Conservation (phyloP, 2,329 filamentous ascomycete species). For the Nemania sp. region DNA sequence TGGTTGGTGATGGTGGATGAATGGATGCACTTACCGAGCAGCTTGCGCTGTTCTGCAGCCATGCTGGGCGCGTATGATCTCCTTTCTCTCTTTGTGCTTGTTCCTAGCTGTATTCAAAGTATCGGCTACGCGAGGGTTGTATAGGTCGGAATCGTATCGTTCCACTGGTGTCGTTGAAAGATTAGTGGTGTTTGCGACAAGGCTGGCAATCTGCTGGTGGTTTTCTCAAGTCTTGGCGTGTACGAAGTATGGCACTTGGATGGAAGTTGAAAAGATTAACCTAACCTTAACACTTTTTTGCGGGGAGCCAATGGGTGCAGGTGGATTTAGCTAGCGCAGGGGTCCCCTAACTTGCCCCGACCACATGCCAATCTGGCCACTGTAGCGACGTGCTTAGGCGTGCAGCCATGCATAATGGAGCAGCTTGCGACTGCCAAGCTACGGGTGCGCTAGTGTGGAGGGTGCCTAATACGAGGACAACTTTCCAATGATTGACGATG, state of each 20-base stretch:
- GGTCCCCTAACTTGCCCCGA: too few species aligned
- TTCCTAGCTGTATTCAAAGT: too few species aligned
- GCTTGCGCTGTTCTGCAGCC: slow-evolving; percentile 97
- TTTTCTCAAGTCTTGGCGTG: too few species aligned
- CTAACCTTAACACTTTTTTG: too few species aligned
- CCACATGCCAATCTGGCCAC: slow-evolving; percentile 6
- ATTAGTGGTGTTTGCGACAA: slow-evolving; percentile 23
- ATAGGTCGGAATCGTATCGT: not conserved
- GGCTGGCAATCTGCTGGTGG: too few species aligned
- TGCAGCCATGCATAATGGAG: too few species aligned
- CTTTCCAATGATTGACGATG: slow-evolving; percentile 1
- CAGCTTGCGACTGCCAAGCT: too few species aligned
- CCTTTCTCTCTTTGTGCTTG: too few species aligned
- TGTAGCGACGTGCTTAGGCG: too few species aligned
- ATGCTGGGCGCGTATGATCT: slow-evolving; percentile 49
- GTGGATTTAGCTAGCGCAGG: slow-evolving; percentile 19
- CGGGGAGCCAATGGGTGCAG: slow-evolving; percentile 35
- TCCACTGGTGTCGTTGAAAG: not conserved
- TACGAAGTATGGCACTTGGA: too few species aligned
- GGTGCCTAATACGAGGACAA: not conserved
- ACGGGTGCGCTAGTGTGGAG: too few species aligned
- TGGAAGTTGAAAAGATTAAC: slow-evolving; percentile 11
- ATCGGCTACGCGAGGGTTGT: too few species aligned
- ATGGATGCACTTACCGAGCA: slow-evolving; percentile 66
- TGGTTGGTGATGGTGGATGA: not conserved